Evolutionary conservation across 306 rosid genomes (phyloP).

Genomic region (Casuarina cunninghamiana): DNA sequence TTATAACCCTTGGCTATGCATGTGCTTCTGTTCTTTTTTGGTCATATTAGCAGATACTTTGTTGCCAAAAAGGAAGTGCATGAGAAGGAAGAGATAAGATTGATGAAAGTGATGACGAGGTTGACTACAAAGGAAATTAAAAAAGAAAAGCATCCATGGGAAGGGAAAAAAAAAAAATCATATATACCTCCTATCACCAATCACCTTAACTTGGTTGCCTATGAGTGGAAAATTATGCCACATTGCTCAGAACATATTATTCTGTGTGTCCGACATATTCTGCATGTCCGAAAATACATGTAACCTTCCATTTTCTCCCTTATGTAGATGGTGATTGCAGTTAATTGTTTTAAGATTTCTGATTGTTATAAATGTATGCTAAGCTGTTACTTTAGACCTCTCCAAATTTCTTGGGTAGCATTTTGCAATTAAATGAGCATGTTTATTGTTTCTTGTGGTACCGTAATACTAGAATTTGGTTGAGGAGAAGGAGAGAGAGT

Average conservation of each 20-base stretch:
- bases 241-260: background rate
- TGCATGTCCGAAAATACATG: background rate
- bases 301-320: background rate
- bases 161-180: background rate
- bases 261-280: background rate
- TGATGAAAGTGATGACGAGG: background rate
- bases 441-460: background rate
- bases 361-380: background rate
- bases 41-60: background rate
- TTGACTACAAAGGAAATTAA: background rate
- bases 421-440: background rate
- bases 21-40: background rate
- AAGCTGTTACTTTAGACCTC: background rate
- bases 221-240: background rate
- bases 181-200: background rate
- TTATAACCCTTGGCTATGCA: background rate
- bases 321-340: background rate
- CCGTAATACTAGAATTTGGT: slow-evolving; percentile 63
- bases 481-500: slow-evolving; percentile 83
- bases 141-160: background rate
- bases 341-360: background rate
- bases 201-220: background rate
- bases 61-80: background rate
- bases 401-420: background rate
- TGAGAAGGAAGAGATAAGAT: background rate